These are phyloP conservation scores for Candida oleophila DNA, from an alignment of 805 yeast species.

Conservation along the genomic window DNA sequence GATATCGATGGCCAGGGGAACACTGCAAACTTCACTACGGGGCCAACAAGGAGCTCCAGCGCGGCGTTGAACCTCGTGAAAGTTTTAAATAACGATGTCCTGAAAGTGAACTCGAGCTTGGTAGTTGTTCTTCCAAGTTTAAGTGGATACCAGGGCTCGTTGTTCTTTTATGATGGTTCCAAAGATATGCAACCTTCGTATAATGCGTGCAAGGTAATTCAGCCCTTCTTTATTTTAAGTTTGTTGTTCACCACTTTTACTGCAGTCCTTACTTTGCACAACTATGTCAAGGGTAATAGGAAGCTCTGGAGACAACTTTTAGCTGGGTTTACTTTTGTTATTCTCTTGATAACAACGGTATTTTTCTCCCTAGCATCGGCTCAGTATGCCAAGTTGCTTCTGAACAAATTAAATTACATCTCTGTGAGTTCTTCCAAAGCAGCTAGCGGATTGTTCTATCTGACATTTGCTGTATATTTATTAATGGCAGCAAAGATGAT, in stretches of 20 bases:
- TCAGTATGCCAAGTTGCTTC: neutral
- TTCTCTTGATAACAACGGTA: neutral
- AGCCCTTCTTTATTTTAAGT: neutral
- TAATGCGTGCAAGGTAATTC: neutral
- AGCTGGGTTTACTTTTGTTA: neutral
- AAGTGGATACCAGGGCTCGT: neutral
- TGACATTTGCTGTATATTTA: neutral
- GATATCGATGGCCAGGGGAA: neutral
- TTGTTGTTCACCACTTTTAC: neutral
- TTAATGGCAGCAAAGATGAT: neutral
- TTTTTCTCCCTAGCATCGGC: neutral
- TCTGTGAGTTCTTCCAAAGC: neutral
- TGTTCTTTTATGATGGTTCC: neutral
- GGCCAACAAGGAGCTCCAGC: neutral
- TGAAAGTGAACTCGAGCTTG: neutral
- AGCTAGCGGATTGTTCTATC: neutral
- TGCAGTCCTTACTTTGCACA: neutral
- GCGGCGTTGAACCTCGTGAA: neutral
- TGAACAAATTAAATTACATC: neutral
- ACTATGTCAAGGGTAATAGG: neutral
- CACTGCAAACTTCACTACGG: neutral
- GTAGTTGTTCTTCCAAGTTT: neutral
- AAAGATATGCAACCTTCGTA: neutral
- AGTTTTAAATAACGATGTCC: neutral
- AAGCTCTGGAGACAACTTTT: neutral